Percentiles rank a stretch among this genome's conserved stretches.
Evolutionary conservation across 2,329 filamentous ascomycete species (phyloP).

Genomic region (Clonostachys chloroleuca): DNA sequence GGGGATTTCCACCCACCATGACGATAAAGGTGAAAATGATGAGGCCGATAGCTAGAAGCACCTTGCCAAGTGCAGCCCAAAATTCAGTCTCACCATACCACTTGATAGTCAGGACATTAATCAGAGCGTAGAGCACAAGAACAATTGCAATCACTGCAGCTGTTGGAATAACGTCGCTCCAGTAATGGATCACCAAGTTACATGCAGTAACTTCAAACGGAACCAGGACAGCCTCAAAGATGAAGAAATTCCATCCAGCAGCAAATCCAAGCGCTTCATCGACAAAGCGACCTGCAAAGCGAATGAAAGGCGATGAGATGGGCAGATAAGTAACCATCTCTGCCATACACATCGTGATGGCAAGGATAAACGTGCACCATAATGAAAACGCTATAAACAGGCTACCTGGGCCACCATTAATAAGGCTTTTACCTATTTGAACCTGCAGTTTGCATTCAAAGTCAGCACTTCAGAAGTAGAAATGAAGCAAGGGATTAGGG

Average conservation of each 20-base stretch:
- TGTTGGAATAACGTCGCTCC: conserved; percentile 26
- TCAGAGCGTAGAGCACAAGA: conserved; percentile 34
- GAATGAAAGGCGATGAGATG: conserved; percentile 52
- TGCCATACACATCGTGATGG: conserved; percentile 54
- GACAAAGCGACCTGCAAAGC: conserved; percentile 52
- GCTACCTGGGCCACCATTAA: conserved; percentile 26
- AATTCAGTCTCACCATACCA: conserved; percentile 80
- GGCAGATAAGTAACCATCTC: conserved; percentile 57
- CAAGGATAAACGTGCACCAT: conserved; percentile 44
- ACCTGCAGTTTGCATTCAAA: conserved; percentile 18
- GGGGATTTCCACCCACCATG: conserved; percentile 79
- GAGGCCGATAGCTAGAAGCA: conserved; percentile 67
- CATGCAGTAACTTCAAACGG: conserved; percentile 45
- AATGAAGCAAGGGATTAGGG: neutral
- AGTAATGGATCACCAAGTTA: conserved; percentile 28
- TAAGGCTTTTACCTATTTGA: conserved; percentile 46
- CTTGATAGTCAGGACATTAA: conserved; percentile 71
- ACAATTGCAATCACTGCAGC: conserved; percentile 36
- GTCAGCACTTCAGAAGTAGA: neutral
- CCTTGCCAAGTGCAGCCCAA: conserved; percentile 66
- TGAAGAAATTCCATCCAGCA: conserved; percentile 44
- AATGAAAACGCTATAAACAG: conserved; percentile 49
- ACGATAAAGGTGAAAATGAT: conserved; percentile 75
- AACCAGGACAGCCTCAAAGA: conserved; percentile 44
- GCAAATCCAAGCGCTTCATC: conserved; percentile 54